These are phyloP conservation scores for Pleurotus pulmonarius DNA, from an alignment of 768 basidiomycete genomes.

Conservation along the genomic window DNA sequence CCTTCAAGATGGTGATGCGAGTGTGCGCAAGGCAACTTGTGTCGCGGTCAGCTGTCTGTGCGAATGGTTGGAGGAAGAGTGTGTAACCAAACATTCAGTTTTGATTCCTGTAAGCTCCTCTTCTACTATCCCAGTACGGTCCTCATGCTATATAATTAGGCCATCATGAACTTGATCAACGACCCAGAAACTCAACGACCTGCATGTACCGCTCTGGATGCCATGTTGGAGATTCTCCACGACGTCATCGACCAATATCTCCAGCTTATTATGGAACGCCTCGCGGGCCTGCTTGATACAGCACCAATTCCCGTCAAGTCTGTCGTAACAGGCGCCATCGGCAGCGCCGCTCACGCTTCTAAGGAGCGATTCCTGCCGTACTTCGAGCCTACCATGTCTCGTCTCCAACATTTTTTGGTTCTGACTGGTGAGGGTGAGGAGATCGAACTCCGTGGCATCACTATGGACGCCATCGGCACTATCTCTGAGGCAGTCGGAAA, in stretches of 20 bases:
- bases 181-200: conserved; percentile 83
- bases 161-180: conserved; percentile 87
- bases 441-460: conserved; percentile 90
- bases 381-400: conserved; percentile 88
- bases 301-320: conserved; percentile 87
- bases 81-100: conserved; percentile 72
- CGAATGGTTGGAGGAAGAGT: conserved; percentile 96
- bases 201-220: conserved; percentile 97
- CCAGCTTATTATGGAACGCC: conserved; percentile 90
- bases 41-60: conserved; percentile 93
- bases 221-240: conserved; percentile 90
- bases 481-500: conserved; percentile 96
- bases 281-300: conserved; percentile 80
- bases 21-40: conserved; percentile 94
- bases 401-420: conserved; percentile 83
- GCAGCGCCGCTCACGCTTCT: conserved; percentile 95
- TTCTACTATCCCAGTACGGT: not conserved
- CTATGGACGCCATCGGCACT: conserved; percentile 98
- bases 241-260: conserved; percentile 91
- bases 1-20: conserved; percentile 76
- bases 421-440: conserved; percentile 89
- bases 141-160: conserved; percentile 34
- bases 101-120: conserved; percentile 73
- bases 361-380: conserved; percentile 89
- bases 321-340: conserved; percentile 96